Evolutionary conservation across 306 rosid species (phyloP).

Genomic region (Acacia acuminata): DNA sequence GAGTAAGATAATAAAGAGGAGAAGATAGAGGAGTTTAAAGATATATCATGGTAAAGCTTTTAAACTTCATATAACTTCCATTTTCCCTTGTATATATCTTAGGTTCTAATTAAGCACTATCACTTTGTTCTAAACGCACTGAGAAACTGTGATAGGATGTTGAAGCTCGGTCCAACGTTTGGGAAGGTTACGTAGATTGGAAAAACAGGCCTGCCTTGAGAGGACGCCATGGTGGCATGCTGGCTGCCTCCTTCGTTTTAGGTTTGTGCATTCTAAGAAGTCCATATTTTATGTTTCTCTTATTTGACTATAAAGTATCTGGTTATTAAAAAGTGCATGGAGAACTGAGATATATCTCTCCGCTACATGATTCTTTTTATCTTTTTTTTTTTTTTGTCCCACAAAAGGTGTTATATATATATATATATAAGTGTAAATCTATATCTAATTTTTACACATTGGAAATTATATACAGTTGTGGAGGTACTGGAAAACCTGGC

Average conservation of each 20-base stretch:
- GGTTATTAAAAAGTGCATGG: neutral
- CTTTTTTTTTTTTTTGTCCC: neutral
- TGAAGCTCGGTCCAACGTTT: slow-evolving; percentile 48
- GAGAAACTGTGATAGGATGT: slow-evolving; percentile 38
- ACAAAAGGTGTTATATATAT: neutral
- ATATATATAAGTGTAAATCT: neutral
- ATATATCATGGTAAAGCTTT: slow-evolving; percentile 45
- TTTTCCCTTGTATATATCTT: neutral
- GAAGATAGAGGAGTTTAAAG: neutral
- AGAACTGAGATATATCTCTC: neutral
- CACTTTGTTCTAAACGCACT: slow-evolving; percentile 16
- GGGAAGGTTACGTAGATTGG: slow-evolving; percentile 87
- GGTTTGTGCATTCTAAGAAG: slow-evolving; percentile 42
- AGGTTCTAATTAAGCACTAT: neutral
- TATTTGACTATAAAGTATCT: neutral
- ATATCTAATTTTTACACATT: slow-evolving; percentile 15
- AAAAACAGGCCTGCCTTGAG: slow-evolving; percentile 66
- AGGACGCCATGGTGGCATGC: slow-evolving; percentile 76
- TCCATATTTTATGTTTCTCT: slow-evolving; percentile 18
- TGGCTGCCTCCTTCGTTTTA: slow-evolving; percentile 73
- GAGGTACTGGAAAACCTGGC: slow-evolving; percentile 86
- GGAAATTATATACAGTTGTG: slow-evolving; percentile 44
- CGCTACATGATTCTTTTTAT: neutral
- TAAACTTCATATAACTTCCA: neutral
- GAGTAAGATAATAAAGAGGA: slow-evolving; percentile 12